Conservation (phyloP, 176 grass and related monocot genomes). For the Aegilops tauschii region DNA sequence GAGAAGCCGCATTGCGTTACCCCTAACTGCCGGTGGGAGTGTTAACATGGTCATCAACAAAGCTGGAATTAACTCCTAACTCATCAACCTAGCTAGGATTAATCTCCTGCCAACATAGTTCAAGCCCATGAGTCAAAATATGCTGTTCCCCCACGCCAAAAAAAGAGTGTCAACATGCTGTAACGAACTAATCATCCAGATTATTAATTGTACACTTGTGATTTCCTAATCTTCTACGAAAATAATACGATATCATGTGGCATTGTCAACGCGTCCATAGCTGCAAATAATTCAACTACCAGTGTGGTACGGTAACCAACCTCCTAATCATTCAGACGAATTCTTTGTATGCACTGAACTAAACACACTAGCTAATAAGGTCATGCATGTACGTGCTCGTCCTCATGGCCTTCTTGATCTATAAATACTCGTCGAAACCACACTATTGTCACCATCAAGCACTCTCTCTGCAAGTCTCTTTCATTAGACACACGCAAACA, state of each 20-base stretch:
- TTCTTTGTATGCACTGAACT: neutral
- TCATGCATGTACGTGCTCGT: neutral
- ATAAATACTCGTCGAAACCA: conserved; percentile 3
- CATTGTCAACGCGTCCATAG: neutral
- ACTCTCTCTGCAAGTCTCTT: neutral
- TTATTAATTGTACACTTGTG: neutral
- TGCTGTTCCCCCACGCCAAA: too few relatives aligned
- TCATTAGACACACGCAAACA: neutral
- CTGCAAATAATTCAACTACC: neutral
- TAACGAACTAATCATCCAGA: too few relatives aligned
- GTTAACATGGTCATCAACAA: neutral
- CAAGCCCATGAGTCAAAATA: neutral
- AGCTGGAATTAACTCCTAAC: neutral
- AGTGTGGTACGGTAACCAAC: neutral
- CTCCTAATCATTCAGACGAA: neutral
- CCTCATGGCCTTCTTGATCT: neutral
- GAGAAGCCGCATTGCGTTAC: neutral
- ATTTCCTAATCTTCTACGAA: neutral
- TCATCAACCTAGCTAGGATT: neutral
- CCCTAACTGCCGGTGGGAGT: neutral
- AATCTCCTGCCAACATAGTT: neutral
- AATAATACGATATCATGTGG: neutral
- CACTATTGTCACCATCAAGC: conserved; percentile 14
- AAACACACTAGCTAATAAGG: neutral
- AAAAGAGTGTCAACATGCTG: neutral